phyloP scores from a whole-genome alignment of 371 early-diverging fungal genomes.

The Smittium culicis region DNA sequence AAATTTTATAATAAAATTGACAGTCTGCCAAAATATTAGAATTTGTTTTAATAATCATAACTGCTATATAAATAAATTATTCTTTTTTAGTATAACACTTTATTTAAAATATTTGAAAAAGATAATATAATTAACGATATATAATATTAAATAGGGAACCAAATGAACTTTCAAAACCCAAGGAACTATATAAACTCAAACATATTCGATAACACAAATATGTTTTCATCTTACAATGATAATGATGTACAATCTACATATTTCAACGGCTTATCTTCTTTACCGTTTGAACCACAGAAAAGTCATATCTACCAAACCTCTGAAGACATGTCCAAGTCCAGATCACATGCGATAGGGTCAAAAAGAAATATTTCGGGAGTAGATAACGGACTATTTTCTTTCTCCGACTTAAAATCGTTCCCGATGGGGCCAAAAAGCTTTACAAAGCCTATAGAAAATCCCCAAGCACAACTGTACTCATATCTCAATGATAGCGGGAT shows the following conservation, averaged over 20 bases:
- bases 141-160: no score
- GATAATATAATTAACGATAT: no score
- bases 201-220: neutral
- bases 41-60: no score
- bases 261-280: neutral
- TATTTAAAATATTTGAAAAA: no score
- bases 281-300: neutral
- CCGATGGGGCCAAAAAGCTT: neutral
- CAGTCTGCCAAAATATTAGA: no score
- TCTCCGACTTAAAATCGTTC: neutral
- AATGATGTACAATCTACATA: neutral
- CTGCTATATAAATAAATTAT: no score
- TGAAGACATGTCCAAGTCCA: neutral
- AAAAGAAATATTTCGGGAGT: neutral
- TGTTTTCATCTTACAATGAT: neutral
- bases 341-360: neutral
- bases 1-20: no score
- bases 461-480: neutral
- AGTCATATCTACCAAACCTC: neutral
- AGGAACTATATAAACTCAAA: no score
- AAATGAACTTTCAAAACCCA: no score
- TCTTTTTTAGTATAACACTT: no score
- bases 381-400: neutral
- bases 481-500: neutral
- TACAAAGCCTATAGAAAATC: neutral